Evolutionary conservation across 106 monocot species (phyloP).

Genomic region (Acorus gramineus): DNA sequence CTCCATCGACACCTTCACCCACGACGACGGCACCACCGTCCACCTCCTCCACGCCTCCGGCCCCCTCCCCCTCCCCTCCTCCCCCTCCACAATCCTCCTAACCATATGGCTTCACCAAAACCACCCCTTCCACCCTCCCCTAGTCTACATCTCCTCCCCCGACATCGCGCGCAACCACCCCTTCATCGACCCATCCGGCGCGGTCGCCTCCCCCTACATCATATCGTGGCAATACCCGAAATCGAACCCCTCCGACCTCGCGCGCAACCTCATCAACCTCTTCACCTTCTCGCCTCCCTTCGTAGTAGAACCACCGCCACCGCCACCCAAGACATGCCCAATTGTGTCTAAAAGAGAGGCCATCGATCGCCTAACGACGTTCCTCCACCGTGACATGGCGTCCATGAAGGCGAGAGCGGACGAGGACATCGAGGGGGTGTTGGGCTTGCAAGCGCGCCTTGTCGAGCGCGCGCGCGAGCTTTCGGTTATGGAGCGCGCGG

Average conservation of each 20-base stretch:
- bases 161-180: conserved; percentile 2
- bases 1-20: neutral
- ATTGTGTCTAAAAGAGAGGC: conserved; percentile 14
- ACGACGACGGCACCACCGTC: neutral
- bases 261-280: conserved; percentile 16
- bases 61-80: conserved; percentile 6
- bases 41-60: conserved; percentile 13
- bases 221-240: conserved; percentile 15
- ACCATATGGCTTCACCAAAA: conserved; percentile 6
- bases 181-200: conserved; percentile 2
- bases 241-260: conserved; percentile 24
- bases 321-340: neutral
- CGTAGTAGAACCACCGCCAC: neutral
- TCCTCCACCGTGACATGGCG: neutral
- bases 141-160: conserved; percentile 5
- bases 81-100: neutral
- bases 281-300: conserved; percentile 8
- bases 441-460: neutral
- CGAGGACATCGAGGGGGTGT: conserved; percentile 8
- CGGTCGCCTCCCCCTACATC: conserved; percentile 10
- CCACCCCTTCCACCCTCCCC: conserved; percentile 8
- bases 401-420: neutral
- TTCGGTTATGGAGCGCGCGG: neutral
- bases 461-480: neutral
- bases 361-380: conserved; percentile 6